Percentiles rank a stretch among this genome's conserved stretches.
Conservation (phyloP, 2,329 filamentous ascomycete species). For the Sporothrix variecibatus region DNA sequence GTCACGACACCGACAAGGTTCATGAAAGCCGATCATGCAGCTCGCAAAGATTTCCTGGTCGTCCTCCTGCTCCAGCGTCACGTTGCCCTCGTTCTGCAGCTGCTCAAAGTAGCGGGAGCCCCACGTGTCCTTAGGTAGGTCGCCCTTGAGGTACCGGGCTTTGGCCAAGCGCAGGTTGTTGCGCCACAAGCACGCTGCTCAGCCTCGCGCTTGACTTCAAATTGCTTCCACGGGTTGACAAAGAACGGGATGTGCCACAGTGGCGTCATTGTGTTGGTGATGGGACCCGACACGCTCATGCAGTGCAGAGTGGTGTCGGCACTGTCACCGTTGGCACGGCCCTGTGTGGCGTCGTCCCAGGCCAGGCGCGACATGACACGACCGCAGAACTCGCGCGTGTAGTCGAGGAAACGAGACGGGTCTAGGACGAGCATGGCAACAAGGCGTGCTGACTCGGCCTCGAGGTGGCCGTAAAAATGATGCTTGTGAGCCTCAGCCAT, state of each 20-base stretch:
- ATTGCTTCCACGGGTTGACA: constrained; percentile 52
- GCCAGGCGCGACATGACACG: constrained; percentile 53
- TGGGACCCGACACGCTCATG: constrained; percentile 55
- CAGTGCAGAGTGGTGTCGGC: constrained; percentile 51
- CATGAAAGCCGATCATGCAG: constrained; percentile 55
- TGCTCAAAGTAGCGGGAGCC: constrained; percentile 51
- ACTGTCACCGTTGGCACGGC: constrained; percentile 48
- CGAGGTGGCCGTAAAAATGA: constrained; percentile 52
- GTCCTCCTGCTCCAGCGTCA: constrained; percentile 43
- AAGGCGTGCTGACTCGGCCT: constrained; percentile 48
- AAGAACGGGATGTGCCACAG: constrained; percentile 49
- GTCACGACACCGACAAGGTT: constrained; percentile 55
- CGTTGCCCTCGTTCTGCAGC: constrained; percentile 44
- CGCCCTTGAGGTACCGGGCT: constrained; percentile 43
- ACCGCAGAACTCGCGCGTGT: constrained; percentile 52
- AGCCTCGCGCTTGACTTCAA: constrained; percentile 47
- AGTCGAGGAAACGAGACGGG: constrained; percentile 48
- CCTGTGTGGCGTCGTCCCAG: constrained; percentile 53
- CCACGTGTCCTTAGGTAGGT: constrained; percentile 51
- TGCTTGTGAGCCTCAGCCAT: constrained; percentile 42
- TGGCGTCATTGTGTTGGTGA: constrained; percentile 53
- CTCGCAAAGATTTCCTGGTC: constrained; percentile 50
- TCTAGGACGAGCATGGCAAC: constrained; percentile 50
- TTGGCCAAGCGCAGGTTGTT: constrained; percentile 46
- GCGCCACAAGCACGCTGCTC: constrained; percentile 50